Conservation (phyloP, 495 filamentous ascomycete species). For the Penicillium cinerascens region DNA sequence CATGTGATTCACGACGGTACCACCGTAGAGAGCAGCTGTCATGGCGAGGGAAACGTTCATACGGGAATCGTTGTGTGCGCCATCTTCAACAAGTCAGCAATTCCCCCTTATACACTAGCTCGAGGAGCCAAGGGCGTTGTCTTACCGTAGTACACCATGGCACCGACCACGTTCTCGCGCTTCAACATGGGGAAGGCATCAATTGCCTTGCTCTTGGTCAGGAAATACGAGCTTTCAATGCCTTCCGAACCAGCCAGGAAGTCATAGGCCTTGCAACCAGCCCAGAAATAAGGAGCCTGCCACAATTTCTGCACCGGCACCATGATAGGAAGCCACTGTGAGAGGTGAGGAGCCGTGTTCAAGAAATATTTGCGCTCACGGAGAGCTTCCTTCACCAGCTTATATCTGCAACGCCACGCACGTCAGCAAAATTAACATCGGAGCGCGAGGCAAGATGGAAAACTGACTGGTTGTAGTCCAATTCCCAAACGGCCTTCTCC, state of each 20-base stretch:
- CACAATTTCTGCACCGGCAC: constrained; percentile 93
- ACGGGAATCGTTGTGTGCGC: constrained; percentile 94
- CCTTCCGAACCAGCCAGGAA: constrained; percentile 92
- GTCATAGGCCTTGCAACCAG: constrained; percentile 92
- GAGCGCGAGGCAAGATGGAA: background rate
- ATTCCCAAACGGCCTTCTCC: constrained; percentile 94
- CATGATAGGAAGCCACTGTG: constrained; percentile 96
- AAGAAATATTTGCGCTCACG: constrained; percentile 95
- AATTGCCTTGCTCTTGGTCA: constrained; percentile 89
- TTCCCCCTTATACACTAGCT: background rate
- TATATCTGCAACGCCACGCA: constrained; percentile 53
- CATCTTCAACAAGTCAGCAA: constrained; percentile 50
- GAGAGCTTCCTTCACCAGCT: constrained; percentile 89
- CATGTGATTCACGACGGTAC: constrained; percentile 88
- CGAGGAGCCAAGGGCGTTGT: background rate
- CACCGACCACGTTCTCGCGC: constrained; percentile 78
- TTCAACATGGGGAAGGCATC: constrained; percentile 98
- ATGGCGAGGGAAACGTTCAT: constrained; percentile 98
- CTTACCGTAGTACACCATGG: constrained; percentile 89
- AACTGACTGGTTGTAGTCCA: constrained; percentile 84
- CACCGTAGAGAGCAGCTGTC: constrained; percentile 91
- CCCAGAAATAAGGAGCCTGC: constrained; percentile 98
- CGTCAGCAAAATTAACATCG: constrained; percentile 14
- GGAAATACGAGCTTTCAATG: constrained; percentile 95
- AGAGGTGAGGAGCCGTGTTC: constrained; percentile 93